Conservation (phyloP, 2,329 filamentous ascomycete genomes). For the Ophiostoma tasmaniense region DNA sequence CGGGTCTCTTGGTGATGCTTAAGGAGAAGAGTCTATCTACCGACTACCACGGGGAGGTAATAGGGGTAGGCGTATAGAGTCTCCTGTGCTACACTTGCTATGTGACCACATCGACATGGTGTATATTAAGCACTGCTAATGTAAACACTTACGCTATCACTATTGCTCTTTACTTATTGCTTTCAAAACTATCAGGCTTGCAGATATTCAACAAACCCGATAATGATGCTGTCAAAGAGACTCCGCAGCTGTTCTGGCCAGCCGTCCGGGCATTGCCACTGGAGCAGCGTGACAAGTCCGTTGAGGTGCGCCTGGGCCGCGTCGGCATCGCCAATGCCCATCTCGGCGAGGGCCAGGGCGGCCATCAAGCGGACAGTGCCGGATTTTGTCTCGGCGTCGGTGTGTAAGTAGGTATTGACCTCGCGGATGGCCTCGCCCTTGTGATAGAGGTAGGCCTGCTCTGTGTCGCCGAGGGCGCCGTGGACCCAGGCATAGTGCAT, state of each 20-base stretch:
- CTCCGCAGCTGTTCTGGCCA: background rate
- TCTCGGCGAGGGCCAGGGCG: slow-evolving; percentile 8
- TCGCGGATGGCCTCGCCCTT: slow-evolving; percentile 10
- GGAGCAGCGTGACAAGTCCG: slow-evolving; percentile 1
- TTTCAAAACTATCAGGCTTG: background rate
- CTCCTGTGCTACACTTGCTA: too few relatives aligned
- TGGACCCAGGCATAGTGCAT: slow-evolving; percentile 13
- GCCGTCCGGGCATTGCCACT: slow-evolving; percentile 5
- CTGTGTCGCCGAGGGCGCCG: slow-evolving; percentile 6
- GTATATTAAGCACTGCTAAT: too few relatives aligned
- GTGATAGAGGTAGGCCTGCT: slow-evolving; percentile 8
- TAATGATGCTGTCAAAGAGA: background rate
- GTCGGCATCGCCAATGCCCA: slow-evolving; percentile 9
- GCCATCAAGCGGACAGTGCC: background rate
- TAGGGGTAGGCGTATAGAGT: too few relatives aligned
- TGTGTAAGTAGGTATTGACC: background rate
- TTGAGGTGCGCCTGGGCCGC: slow-evolving; percentile 10
- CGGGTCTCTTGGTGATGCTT: too few relatives aligned
- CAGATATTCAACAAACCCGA: background rate
- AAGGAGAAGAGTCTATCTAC: too few relatives aligned
- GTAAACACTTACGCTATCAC: too few relatives aligned
- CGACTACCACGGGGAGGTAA: too few relatives aligned
- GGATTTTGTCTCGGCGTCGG: background rate
- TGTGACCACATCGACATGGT: too few relatives aligned
- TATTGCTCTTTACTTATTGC: background rate